Evolutionary conservation across 371 early-diverging fungal species (phyloP).

Genomic region (Mucor velutinosus): DNA sequence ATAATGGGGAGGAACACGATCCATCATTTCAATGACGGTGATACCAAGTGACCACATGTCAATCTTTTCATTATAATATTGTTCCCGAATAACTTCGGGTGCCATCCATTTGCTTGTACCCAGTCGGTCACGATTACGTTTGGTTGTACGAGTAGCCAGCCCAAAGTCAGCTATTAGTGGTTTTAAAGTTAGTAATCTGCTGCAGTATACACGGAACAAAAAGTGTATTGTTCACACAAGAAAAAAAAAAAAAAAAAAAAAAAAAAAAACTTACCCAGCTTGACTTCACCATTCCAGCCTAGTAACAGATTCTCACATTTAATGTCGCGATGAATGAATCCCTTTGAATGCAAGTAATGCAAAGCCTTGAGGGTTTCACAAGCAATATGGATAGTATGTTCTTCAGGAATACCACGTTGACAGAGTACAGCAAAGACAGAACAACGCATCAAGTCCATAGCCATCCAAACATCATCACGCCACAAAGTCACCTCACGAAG

Average conservation of each 20-base stretch:
- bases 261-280: constrained; percentile 82
- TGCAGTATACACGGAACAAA: too few relatives aligned
- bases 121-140: constrained; percentile 78
- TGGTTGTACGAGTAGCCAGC: constrained; percentile 43
- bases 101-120: constrained; percentile 98
- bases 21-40: constrained; percentile 51
- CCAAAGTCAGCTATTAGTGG: constrained; percentile 43
- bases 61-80: constrained; percentile 83
- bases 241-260: not conserved
- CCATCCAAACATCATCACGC: constrained; percentile 60
- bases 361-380: constrained; percentile 73
- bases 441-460: constrained; percentile 53
- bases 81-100: constrained; percentile 93
- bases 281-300: constrained; percentile 92
- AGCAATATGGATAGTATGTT: constrained; percentile 48
- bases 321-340: constrained; percentile 97
- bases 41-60: constrained; percentile 38
- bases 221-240: not conserved
- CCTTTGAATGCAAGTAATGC: constrained; percentile 88
- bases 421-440: constrained; percentile 56
- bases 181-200: not conserved
- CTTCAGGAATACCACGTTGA: constrained; percentile 56
- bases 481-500: constrained; percentile 53
- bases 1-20: constrained; percentile 56
- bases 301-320: constrained; percentile 98